These are phyloP conservation scores for Nicotiana tabacum DNA, from an alignment of 257 asterid genomes.

Conservation along the genomic window DNA sequence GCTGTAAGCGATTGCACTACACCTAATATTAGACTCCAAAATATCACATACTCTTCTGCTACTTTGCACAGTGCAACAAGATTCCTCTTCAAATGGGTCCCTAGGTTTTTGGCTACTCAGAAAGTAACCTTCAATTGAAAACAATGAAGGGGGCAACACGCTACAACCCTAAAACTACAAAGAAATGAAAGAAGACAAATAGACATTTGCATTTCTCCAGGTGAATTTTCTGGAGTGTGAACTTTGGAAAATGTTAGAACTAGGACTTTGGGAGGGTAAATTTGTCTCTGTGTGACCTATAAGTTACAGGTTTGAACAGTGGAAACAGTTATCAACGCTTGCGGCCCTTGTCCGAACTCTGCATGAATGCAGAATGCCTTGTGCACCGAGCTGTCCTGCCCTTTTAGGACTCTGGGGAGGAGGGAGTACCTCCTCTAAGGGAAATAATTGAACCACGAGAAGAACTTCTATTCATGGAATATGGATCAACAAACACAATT, in stretches of 20 bases:
- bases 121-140: neutral
- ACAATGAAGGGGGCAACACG: neutral
- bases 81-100: neutral
- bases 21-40: no score
- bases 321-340: no score
- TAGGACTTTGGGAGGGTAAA: slow-evolving; percentile 22
- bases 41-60: no score
- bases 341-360: no score
- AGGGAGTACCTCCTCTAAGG: slow-evolving; percentile 37
- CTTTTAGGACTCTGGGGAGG: slow-evolving; percentile 24
- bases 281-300: no score
- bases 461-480: slow-evolving; percentile 26
- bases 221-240: neutral
- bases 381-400: no score
- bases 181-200: neutral
- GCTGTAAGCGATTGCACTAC: no score
- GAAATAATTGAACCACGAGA: slow-evolving; percentile 35
- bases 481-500: slow-evolving; percentile 56
- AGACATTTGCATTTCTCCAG: neutral
- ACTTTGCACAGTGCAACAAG: neutral
- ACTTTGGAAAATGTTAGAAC: neutral
- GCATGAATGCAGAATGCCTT: no score
- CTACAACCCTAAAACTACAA: neutral
- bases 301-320: no score
- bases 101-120: neutral